Conservation (phyloP, 2,329 filamentous ascomycete species). For the Ceratocystis variospora region DNA sequence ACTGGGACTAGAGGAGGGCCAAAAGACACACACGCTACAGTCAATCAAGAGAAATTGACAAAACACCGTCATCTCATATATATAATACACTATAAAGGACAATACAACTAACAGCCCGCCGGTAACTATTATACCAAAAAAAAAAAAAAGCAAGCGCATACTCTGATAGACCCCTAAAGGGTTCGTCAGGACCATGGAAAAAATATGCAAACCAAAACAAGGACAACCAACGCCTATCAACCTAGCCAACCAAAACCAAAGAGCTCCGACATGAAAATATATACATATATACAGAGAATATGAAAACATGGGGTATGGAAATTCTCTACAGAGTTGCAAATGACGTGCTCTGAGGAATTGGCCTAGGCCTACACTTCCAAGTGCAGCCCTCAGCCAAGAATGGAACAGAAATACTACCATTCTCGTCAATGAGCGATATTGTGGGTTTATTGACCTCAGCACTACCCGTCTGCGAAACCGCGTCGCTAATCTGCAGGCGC, state of each 20-base stretch:
- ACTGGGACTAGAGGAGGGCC: conserved; percentile 41
- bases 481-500: neutral
- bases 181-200: neutral
- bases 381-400: conserved; percentile 20
- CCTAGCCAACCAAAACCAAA: neutral
- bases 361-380: conserved; percentile 14
- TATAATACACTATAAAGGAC: conserved; percentile 14
- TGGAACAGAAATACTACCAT: conserved; percentile 18
- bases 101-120: neutral
- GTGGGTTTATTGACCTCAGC: conserved; percentile 9
- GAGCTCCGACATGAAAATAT: neutral
- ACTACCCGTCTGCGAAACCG: neutral
- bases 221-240: neutral
- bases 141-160: neutral
- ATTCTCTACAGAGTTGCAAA: neutral
- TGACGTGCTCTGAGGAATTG: conserved; percentile 10
- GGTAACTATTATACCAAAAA: neutral
- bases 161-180: neutral
- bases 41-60: neutral
- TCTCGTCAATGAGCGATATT: conserved; percentile 11
- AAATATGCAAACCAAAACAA: neutral
- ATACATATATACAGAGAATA: neutral
- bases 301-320: neutral
- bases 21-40: conserved; percentile 5
- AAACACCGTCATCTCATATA: neutral